Percentiles rank a stretch among this genome's conserved stretches.
Conservation (phyloP, 1,139 yeast genomes). For the Scheffersomyces cryptocercus region DNA sequence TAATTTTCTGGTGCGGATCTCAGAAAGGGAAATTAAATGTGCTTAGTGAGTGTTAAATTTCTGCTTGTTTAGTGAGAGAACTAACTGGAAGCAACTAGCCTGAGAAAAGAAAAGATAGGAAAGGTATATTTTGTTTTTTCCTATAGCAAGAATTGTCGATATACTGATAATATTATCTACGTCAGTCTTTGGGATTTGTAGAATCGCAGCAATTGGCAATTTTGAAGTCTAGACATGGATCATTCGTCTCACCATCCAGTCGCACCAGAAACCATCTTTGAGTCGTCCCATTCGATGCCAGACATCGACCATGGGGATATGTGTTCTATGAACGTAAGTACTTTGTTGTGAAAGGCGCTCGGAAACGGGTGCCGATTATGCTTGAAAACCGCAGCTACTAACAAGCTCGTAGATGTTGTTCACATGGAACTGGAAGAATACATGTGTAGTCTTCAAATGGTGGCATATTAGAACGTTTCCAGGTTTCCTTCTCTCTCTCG, state of each 20-base stretch:
- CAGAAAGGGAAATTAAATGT: too few species aligned
- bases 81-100: too few species aligned
- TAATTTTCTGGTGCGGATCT: not conserved
- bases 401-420: slow-evolving; percentile 58
- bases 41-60: too few species aligned
- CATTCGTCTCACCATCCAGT: slow-evolving; percentile 1
- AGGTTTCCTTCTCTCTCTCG: slow-evolving; percentile 54
- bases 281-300: slow-evolving; percentile 24
- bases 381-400: slow-evolving; percentile 3
- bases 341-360: not conserved
- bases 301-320: slow-evolving; percentile 33
- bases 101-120: too few species aligned
- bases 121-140: too few species aligned
- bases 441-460: slow-evolving; percentile 74
- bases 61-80: too few species aligned
- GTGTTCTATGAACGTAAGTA: slow-evolving; percentile 61
- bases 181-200: too few species aligned
- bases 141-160: too few species aligned
- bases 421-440: slow-evolving; percentile 75
- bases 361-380: not conserved
- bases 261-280: slow-evolving; percentile 1
- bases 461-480: slow-evolving; percentile 67
- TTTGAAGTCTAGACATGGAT: not conserved
- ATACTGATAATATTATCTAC: too few species aligned
- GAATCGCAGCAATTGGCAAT: too few species aligned